phyloP scores from a whole-genome alignment of 2,329 filamentous ascomycete genomes.

The Ceratocystis cubensis region DNA sequence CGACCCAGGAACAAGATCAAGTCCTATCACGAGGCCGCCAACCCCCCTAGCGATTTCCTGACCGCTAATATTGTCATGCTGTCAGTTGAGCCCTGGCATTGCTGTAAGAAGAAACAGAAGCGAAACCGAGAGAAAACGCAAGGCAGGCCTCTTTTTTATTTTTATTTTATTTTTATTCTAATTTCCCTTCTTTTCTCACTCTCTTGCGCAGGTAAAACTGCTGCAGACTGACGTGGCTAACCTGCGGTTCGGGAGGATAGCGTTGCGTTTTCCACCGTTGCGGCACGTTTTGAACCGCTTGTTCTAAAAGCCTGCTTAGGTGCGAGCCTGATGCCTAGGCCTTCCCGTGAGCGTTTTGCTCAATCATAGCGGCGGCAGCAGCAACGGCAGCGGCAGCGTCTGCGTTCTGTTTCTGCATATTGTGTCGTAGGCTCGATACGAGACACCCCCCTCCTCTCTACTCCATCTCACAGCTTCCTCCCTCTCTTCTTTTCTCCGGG shows the following conservation, averaged over 20 bases:
- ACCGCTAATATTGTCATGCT: conserved; percentile 2
- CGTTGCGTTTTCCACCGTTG: too few relatives aligned
- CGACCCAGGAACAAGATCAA: not conserved
- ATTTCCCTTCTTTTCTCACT: not conserved
- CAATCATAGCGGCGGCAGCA: not conserved
- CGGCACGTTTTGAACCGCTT: too few relatives aligned
- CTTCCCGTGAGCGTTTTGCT: too few relatives aligned
- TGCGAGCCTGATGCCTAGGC: too few relatives aligned
- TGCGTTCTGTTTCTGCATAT: not conserved
- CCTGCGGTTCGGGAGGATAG: too few relatives aligned
- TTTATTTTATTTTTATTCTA: not conserved
- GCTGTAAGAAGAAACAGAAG: not conserved
- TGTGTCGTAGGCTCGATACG: not conserved
- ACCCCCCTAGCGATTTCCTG: not conserved
- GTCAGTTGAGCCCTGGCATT: not conserved
- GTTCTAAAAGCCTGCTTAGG: too few relatives aligned
- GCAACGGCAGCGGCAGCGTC: not conserved
- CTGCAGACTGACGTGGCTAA: too few relatives aligned
- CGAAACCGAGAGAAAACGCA: not conserved
- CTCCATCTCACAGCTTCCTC: not conserved
- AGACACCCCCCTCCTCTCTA: not conserved
- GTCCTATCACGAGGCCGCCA: conserved; percentile 2
- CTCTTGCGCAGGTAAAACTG: too few relatives aligned
- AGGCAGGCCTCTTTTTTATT: not conserved
- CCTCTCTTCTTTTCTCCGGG: not conserved